Evolutionary conservation across 805 yeast genomes (phyloP), one percentile per base, ranked within the genome.

Genomic region (Kluyveromyces wickerhamii): DNA sequence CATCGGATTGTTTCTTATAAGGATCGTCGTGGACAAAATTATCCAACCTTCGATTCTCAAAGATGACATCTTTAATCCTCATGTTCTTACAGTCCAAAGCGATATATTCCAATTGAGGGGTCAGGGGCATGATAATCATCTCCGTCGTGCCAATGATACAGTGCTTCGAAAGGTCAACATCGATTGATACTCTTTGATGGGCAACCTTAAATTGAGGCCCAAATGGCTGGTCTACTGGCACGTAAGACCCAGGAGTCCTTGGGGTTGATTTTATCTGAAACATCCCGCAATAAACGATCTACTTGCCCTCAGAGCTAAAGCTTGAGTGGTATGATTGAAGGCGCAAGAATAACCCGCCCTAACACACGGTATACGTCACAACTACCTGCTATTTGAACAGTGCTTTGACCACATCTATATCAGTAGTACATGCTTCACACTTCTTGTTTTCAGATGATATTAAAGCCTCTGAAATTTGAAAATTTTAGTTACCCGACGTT

Each of bases 51-150:
- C 76, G 66, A 36, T 74, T 71, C 48, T 81, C 87, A 27, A 92
- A 71, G 22, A 65, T 64, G 5, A 86, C 80, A 17, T 73, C 71
- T 16, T 70, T 67, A 23, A 92, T 72, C 23, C 63, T 65, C 62
- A 81, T 68, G 28, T 84, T 85, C 35, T 95, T 72, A 39, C 94
- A 84, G 54, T 92, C 97, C 34, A 92, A 63, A 34, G 73, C 72
- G 17, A 92, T 63, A 8, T 63, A 62, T 38, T 71, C 73, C 29
- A 89, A 61, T 1, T 65, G 42, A 49, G 14, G 77, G 62, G 34
- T 77, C 73, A 11, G 74, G 0, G 98, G 96, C 12, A 83, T 67
- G 2, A 88, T 65, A 2, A 92, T 80, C 21, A 92, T 61, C 51
- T 88, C 96, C 0, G 96, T 86, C 44, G 72, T 69, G 11, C 97